phyloP scores from a whole-genome alignment of 2,329 filamentous ascomycete genomes.

The Calonectria fujianensis region DNA sequence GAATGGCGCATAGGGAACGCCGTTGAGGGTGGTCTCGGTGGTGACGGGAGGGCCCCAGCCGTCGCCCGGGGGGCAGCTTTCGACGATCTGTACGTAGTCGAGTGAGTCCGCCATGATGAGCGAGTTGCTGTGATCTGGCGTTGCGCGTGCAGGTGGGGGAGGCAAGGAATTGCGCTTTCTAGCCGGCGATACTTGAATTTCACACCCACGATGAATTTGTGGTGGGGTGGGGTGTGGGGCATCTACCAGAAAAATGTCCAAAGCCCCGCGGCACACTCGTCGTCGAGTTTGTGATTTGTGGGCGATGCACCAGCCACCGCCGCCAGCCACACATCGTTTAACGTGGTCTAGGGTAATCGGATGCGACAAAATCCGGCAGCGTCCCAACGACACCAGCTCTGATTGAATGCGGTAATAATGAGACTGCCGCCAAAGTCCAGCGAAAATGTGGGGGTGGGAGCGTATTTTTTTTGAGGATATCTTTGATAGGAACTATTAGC shows the following conservation, averaged over 20 bases:
- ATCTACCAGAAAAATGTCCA: constrained; percentile 54
- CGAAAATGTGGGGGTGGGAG: background rate
- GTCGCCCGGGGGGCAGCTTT: constrained; percentile 83
- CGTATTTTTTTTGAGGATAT: background rate
- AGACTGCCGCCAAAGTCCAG: background rate
- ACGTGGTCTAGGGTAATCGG: constrained; percentile 36
- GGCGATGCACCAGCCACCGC: constrained; percentile 49
- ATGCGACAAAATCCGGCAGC: background rate
- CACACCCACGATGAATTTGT: constrained; percentile 62
- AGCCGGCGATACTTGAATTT: constrained; percentile 58
- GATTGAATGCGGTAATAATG: background rate
- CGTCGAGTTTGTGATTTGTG: constrained; percentile 43
- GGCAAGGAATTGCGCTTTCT: constrained; percentile 51
- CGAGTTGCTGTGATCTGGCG: constrained; percentile 41
- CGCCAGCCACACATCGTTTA: constrained; percentile 47
- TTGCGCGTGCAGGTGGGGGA: constrained; percentile 43
- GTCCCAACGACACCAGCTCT: background rate
- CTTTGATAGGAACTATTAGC: background rate
- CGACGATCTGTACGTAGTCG: constrained; percentile 77
- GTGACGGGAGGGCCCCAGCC: constrained; percentile 92
- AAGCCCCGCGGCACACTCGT: constrained; percentile 54
- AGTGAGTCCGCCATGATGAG: constrained; percentile 73
- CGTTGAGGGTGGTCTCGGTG: constrained; percentile 91
- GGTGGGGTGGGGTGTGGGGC: constrained; percentile 63
- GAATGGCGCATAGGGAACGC: constrained; percentile 97